Conservation (phyloP, 2,329 filamentous ascomycete species). For the Magnaporthiopsis incrustans region DNA sequence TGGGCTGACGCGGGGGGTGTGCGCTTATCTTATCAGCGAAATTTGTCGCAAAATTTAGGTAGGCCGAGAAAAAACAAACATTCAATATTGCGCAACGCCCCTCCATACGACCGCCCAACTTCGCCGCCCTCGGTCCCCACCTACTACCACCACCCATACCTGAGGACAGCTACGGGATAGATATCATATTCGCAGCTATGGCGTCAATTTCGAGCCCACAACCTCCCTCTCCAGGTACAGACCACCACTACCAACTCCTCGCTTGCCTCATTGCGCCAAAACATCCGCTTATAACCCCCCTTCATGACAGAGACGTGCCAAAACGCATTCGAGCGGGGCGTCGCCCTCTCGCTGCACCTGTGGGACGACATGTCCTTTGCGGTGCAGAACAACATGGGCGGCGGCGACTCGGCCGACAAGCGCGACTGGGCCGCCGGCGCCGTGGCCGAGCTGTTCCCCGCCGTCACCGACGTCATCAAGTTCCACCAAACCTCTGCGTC, state of each 20-base stretch:
- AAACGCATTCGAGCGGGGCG: conserved; percentile 72
- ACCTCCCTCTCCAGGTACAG: conserved; percentile 7
- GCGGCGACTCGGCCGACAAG: conserved; percentile 74
- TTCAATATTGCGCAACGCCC: background rate
- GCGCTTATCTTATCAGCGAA: conserved; percentile 5
- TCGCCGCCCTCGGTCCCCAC: background rate
- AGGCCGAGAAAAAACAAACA: background rate
- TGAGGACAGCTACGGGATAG: background rate
- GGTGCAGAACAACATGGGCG: conserved; percentile 82
- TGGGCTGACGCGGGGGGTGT: background rate
- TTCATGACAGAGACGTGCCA: conserved; percentile 42
- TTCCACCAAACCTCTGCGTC: conserved; percentile 17
- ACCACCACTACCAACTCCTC: too few species aligned
- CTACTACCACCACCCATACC: background rate
- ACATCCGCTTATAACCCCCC: background rate
- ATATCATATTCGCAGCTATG: conserved; percentile 1
- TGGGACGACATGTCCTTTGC: conserved; percentile 87
- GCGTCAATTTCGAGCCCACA: conserved; percentile 4
- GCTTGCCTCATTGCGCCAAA: too few species aligned
- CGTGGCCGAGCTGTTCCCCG: conserved; percentile 70
- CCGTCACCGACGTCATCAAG: conserved; percentile 41
- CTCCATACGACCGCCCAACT: too few species aligned
- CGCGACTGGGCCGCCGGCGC: conserved; percentile 94
- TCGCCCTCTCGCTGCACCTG: conserved; percentile 75
- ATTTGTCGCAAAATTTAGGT: background rate